phyloP scores from a whole-genome alignment of 345 rosid genomes.

The Ceriops zippeliana region DNA sequence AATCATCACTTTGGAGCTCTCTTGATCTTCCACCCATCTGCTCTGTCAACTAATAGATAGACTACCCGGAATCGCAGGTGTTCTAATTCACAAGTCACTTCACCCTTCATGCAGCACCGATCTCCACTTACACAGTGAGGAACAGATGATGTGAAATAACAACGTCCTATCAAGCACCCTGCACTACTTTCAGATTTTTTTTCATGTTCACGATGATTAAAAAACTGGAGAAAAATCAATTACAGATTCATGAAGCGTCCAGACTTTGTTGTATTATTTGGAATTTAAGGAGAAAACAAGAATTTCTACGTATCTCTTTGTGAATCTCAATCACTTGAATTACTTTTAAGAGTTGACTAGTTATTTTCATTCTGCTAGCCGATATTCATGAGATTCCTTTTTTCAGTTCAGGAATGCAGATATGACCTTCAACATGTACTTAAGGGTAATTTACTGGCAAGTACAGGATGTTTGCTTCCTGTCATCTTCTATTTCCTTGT shows the following conservation, averaged over 20 bases:
- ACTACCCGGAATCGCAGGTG: not conserved
- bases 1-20: constrained; percentile 52
- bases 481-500: no score
- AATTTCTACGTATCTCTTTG: not conserved
- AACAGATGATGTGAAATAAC: not conserved
- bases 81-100: not conserved
- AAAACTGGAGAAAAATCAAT: not conserved
- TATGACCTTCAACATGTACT: no score
- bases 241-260: not conserved
- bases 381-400: no score
- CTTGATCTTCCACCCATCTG: constrained; percentile 65
- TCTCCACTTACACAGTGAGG: not conserved
- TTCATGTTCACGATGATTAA: not conserved
- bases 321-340: not conserved
- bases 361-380: no score
- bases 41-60: constrained; percentile 36
- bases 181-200: not conserved
- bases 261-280: not conserved
- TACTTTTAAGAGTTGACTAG: not conserved
- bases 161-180: not conserved
- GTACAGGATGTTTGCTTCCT: no score
- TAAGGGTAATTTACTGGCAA: no score
- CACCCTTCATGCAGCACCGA: not conserved
- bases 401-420: no score
- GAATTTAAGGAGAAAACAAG: not conserved